phyloP scores from a whole-genome alignment of 2,329 filamentous ascomycete species.

The Colletotrichum horii region DNA sequence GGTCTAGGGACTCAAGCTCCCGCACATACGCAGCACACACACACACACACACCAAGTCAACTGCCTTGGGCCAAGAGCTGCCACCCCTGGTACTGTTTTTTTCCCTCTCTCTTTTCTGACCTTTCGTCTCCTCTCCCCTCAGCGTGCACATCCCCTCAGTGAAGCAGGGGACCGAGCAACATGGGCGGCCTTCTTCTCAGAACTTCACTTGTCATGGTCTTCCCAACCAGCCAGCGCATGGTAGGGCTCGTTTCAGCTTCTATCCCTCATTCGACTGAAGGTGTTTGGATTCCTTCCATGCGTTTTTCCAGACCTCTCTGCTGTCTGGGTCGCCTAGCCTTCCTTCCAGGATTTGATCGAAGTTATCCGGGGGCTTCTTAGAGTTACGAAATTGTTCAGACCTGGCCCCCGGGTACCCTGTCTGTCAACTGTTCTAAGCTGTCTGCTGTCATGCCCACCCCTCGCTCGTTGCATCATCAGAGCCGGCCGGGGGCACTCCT shows the following conservation, averaged over 20 bases:
- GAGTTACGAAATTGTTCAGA: slow-evolving; percentile 37
- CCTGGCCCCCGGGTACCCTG: slow-evolving; percentile 30
- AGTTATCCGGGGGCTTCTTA: slow-evolving; percentile 28
- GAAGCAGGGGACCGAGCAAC: slow-evolving; percentile 14
- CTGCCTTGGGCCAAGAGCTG: slow-evolving; percentile 23
- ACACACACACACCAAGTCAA: slow-evolving; percentile 11
- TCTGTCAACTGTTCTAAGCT: slow-evolving; percentile 37
- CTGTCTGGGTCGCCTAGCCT: slow-evolving; percentile 24
- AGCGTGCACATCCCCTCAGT: slow-evolving; percentile 3
- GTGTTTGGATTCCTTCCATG: slow-evolving; percentile 45
- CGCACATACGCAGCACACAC: slow-evolving; percentile 2
- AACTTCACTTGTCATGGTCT: slow-evolving; percentile 43
- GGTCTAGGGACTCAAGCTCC: slow-evolving; percentile 11
- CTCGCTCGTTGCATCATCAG: slow-evolving; percentile 47
- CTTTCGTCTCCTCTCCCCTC: neutral
- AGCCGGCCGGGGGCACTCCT: slow-evolving; percentile 42
- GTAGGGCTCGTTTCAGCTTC: slow-evolving; percentile 50
- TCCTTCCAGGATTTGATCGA: slow-evolving; percentile 33
- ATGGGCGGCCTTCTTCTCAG: slow-evolving; percentile 26
- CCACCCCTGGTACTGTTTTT: slow-evolving; percentile 12
- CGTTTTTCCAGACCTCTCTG: slow-evolving; percentile 39
- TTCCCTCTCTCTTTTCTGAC: slow-evolving; percentile 9
- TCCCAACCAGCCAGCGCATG: slow-evolving; percentile 41
- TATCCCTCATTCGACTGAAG: slow-evolving; percentile 37
- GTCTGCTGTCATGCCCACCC: slow-evolving; percentile 30